Evolutionary conservation across 257 asterid species (phyloP), one percentile per base, ranked within the genome.

Genomic region (Mentha longifolia): DNA sequence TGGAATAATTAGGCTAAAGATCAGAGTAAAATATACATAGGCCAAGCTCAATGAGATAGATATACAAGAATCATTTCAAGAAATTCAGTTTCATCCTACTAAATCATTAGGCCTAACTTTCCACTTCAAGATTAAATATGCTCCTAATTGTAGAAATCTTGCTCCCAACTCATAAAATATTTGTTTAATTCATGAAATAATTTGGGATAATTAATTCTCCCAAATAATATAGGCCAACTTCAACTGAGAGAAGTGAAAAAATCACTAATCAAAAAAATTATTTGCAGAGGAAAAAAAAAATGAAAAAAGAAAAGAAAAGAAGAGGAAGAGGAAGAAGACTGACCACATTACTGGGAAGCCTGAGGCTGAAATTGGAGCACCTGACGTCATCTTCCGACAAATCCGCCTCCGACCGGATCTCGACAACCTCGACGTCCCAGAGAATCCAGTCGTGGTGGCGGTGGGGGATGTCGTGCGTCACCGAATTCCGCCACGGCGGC

Each of bases 401-500:
- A 49, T 84, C 92, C 16, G 84, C 49, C 4, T 77, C 82, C 0
- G 89, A 72, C 6, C 85, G 70, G 2, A 47, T 71, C 75, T 85
- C 91, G 7, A 81, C 73, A 15, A 78, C 74, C 67, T 86, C 87
- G 19, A 92, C 84, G 5, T 79, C 86, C 98, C 98, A 92, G 57
- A 92, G 49, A 67, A 92, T 70, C 97, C 95, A 88, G 65, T 79
- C 91, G 3, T 76, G 92, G 62, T 88, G 97, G 10, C 89, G 61
- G 67, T 83, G 91, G 19, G 96, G 95, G 14, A 92, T 85, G 25
- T 92, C 98, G 61, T 92, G 98, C 1, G 98, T 88, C 12, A 92
- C 55, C 19, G 98, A 90, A 72, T 92, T 92, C 74, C 98, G 74
- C 97, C 96, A 92, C 11, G 98, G 98, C 17, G 97, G 98, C 75